Evolutionary conservation across 371 early-diverging fungal species (phyloP).

Genomic region (Caulochytrium protostelioides): DNA sequence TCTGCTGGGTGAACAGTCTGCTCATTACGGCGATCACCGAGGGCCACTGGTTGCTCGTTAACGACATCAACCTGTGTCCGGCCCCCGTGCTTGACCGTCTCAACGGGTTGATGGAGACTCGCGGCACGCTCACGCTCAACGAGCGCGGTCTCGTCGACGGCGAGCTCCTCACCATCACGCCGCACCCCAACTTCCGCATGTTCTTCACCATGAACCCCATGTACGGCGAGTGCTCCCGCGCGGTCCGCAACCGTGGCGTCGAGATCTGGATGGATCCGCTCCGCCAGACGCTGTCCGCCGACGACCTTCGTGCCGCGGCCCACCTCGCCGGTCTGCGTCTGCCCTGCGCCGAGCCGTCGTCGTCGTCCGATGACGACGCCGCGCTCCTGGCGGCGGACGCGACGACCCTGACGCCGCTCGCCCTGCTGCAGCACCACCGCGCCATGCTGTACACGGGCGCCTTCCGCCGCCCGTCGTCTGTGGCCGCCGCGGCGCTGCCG

Average conservation of each 20-base stretch:
- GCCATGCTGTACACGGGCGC: no score
- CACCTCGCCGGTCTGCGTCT: no score
- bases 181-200: slow-evolving; percentile 90
- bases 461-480: no score
- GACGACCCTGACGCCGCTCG: no score
- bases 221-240: slow-evolving; percentile 80
- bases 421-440: no score
- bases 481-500: no score
- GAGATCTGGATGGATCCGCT: slow-evolving; percentile 45
- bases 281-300: background rate
- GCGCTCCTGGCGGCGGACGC: no score
- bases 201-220: slow-evolving; percentile 95
- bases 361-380: no score
- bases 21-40: slow-evolving; percentile 79
- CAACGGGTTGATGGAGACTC: slow-evolving; percentile 77
- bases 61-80: slow-evolving; percentile 94
- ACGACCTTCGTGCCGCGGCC: background rate
- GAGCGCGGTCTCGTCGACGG: slow-evolving; percentile 75
- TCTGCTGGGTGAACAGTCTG: slow-evolving; percentile 95
- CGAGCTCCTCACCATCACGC: slow-evolving; percentile 52
- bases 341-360: no score
- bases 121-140: slow-evolving; percentile 68
- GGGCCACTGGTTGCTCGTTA: slow-evolving; percentile 95
- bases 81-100: slow-evolving; percentile 87
- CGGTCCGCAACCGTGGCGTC: slow-evolving; percentile 91